Base-by-base conservation (phyloP, 768 basidiomycete species). In the Rubroboletus pulcherrimus region DNA sequence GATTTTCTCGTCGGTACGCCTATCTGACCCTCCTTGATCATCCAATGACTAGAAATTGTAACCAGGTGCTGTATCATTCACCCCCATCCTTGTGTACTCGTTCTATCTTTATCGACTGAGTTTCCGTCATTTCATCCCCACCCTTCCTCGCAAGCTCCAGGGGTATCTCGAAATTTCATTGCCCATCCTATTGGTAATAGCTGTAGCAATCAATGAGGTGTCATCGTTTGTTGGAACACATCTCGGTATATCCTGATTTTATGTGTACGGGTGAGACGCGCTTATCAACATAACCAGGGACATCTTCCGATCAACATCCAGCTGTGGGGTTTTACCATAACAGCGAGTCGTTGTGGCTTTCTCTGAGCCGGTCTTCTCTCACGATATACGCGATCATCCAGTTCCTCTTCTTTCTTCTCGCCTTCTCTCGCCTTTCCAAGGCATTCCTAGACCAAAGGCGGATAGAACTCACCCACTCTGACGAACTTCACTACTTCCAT, bases 31-130 rank as follows among this genome's bases (percentile, higher is more conserved):
- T 14, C 26, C 19, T 29, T 24, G 50, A 17, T 26, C 15, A 24
- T 26, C n/a, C 14, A 17, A 24, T 43, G 24, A 55, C 30, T 44
- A 14, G 29, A 47, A 43, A 3, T 41, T n/a, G 14, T 54, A 21
- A 48, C 11, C 30, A 72, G 87, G 74, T 40, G 76, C 78, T 41
- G 65, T 77, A 41, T 89, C 90, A 4, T 85, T 82, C 62, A 64
- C 85, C 24, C 87, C 89, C 11, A 72, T 91, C 44, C 72, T 89
- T 39, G 72, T 83, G 43, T 89, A 86, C 71, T 81, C 75, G 19
- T 52, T 79, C 52, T 88, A 84, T 70, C 74, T 90, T 49, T 85
- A 79, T 71, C 71, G 82, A 51, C 79, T 89, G 56, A 76, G 81
- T 29, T 71, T 74, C 45, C 64, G 66, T 21, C 76, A 84, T 57